Conservation (phyloP, 2,329 filamentous ascomycete species). For the Cladophialophora chaetospira region DNA sequence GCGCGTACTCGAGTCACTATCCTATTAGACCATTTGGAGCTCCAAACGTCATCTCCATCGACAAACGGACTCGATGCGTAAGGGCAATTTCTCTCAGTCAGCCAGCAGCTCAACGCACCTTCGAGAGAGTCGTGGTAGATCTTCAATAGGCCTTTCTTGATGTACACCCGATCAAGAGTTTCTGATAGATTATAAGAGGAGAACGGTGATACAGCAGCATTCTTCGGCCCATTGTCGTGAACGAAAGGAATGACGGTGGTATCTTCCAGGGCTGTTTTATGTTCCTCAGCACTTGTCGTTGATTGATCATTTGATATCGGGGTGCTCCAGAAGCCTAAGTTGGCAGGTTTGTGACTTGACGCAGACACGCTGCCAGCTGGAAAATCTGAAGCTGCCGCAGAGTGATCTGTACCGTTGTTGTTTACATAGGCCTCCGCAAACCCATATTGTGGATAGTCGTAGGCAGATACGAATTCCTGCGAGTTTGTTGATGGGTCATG, state of each 20-base stretch:
- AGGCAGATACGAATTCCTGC: neutral
- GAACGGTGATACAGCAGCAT: conserved; percentile 5
- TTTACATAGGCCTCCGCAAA: neutral
- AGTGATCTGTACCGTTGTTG: neutral
- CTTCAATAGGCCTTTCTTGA: conserved; percentile 35
- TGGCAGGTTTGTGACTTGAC: neutral
- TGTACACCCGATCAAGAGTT: conserved; percentile 40
- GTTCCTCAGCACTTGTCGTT: neutral
- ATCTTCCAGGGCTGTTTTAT: conserved; percentile 25
- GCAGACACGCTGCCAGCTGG: neutral
- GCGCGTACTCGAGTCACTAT: conserved; percentile 20
- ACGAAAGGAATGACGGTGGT: conserved; percentile 10
- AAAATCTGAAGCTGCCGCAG: conserved; percentile 1
- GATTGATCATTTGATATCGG: conserved; percentile 6
- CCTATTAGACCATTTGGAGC: conserved; percentile 17
- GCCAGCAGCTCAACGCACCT: conserved; percentile 26
- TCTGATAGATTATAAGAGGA: conserved; percentile 36
- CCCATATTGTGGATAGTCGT: neutral
- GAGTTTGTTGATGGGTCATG: neutral
- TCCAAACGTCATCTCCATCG: conserved; percentile 12
- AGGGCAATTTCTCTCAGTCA: conserved; percentile 32
- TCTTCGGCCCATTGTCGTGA: neutral
- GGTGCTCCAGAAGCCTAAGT: neutral
- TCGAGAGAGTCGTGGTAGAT: conserved; percentile 29
- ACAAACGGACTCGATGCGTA: conserved; percentile 37